Percentiles rank a stretch among this genome's conserved stretches.
Evolutionary conservation across 495 filamentous ascomycete species (phyloP).

Genomic region (Lophiotrema nucula): DNA sequence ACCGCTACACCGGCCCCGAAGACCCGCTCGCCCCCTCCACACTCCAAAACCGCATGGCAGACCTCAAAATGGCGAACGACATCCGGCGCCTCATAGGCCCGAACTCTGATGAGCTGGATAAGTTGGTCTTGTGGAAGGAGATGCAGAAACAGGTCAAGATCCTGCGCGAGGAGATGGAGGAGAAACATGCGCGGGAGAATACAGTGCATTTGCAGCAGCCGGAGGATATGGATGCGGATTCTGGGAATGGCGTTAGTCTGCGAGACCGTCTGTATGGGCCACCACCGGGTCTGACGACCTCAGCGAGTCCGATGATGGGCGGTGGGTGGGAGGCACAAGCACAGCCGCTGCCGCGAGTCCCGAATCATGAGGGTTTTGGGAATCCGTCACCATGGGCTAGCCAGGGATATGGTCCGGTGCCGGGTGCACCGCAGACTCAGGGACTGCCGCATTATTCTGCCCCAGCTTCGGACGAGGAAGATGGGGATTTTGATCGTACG

Average conservation of each 20-base stretch:
- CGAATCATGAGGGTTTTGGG: too few relatives aligned
- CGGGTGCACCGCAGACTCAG: too few relatives aligned
- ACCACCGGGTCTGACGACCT: too few relatives aligned
- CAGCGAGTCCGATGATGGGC: too few relatives aligned
- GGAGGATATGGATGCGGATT: neutral
- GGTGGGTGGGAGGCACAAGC: too few relatives aligned
- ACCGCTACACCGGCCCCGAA: constrained; percentile 33
- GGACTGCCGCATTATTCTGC: too few relatives aligned
- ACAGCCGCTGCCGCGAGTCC: too few relatives aligned
- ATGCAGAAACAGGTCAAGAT: constrained; percentile 46
- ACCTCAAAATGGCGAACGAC: neutral
- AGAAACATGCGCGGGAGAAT: neutral
- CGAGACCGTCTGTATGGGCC: too few relatives aligned
- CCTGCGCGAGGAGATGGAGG: constrained; percentile 43
- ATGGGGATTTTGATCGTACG: too few relatives aligned
- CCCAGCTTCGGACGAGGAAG: too few relatives aligned
- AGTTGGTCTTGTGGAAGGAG: constrained; percentile 44
- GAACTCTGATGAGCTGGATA: constrained; percentile 30
- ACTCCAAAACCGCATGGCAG: neutral
- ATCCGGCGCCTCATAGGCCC: neutral
- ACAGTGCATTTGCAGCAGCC: neutral
- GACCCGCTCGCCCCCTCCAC: constrained; percentile 9
- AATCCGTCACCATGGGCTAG: too few relatives aligned
- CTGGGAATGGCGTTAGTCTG: neutral
- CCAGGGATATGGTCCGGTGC: too few relatives aligned